Base-by-base conservation (phyloP, 495 filamentous ascomycete species). In the Hyaloscypha variabilis region DNA sequence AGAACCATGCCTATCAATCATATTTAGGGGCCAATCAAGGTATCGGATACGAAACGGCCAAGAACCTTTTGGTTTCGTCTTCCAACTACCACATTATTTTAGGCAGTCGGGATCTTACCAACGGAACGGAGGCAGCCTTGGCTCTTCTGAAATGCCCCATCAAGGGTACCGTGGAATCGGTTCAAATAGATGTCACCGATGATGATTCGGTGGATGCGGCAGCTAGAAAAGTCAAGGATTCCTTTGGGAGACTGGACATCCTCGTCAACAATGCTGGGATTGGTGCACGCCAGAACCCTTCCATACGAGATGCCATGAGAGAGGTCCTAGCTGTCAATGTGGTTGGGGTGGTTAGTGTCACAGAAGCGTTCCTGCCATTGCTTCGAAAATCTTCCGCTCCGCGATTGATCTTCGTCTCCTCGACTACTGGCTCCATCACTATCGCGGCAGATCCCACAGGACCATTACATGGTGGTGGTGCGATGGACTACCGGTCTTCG, bases 241-340 rank as follows among this genome's bases (percentile, higher is more conserved):
- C 67, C 6, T 74, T 75, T 8, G 65, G 72, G 2, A 61, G 75
- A 6, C 76, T 88, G 39, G 85, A 88, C 52, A 75, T 88, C 0
- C 72, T 88, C 8, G 79, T 88, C n/a, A 87, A 87, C 69, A 88
- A 87, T 63, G 84, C 85, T 1, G 86, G 84, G 8, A 83, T 77
- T 42, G 83, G 8, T 80, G 74, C 55, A 72, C 75, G 6, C 77
- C 77, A 25, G 75, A 74, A 24, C 25, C 3, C 52, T 4, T 23
- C 54, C 13, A 17, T 53, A n/a, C 58, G 57, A 52, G 50, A 55
- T 19, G 28, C 34, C 19, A 56, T 62, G 55, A 55, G 58, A 10
- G 58, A 58, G 6, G 58, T 62, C 14, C 28, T 77, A 26, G 71
- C 77, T 3, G 68, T 74, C n/a, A 80, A 81, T 57, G 70, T 79